These are phyloP conservation scores for Magnolia officinalis DNA, from an alignment of 164 flowering plant species.

Conservation along the genomic window DNA sequence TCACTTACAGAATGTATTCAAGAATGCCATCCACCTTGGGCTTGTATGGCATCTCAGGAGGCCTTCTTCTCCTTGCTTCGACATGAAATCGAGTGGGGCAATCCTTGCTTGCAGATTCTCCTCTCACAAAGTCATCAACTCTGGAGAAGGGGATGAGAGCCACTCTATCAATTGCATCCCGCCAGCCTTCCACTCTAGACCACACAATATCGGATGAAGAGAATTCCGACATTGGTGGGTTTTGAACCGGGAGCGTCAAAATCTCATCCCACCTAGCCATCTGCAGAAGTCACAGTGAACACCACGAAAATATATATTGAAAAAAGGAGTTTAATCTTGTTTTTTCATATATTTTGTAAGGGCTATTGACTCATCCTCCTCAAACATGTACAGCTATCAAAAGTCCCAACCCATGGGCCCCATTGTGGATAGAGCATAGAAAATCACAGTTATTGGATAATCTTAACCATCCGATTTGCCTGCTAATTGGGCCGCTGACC, in stretches of 20 bases:
- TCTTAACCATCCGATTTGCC: too few species aligned
- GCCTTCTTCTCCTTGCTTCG: constrained; percentile 80
- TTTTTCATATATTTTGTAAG: too few species aligned
- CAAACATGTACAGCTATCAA: too few species aligned
- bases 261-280: constrained; percentile 98
- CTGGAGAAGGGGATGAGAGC: constrained; percentile 89
- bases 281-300: constrained; percentile 19
- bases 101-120: constrained; percentile 78
- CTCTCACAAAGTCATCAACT: constrained; percentile 87
- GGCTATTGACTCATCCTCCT: too few species aligned
- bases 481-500: too few species aligned
- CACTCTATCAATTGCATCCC: constrained; percentile 73
- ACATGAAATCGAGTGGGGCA: constrained; percentile 95
- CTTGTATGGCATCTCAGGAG: constrained; percentile 53
- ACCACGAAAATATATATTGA: not conserved
- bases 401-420: too few species aligned
- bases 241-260: constrained; percentile 79
- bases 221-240: constrained; percentile 80
- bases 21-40: constrained; percentile 93
- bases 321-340: too few species aligned
- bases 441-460: too few species aligned
- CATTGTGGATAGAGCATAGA: too few species aligned
- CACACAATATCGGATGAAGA: constrained; percentile 75
- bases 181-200: constrained; percentile 96
- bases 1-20: constrained; percentile 85